Evolutionary conservation across 129 eudicot species (phyloP).

Genomic region (Pittosporum tobira): DNA sequence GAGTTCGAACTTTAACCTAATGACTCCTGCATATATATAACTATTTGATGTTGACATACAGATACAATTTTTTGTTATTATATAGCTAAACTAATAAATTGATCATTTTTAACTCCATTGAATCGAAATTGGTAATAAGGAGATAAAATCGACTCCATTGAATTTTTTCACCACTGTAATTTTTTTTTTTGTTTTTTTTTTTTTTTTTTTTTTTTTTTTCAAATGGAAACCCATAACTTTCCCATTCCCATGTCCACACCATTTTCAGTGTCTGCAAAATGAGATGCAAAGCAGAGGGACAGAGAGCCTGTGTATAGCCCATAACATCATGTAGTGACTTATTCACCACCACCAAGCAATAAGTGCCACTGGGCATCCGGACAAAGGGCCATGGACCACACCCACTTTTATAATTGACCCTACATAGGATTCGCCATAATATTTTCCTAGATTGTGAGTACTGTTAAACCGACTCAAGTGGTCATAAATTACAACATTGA

Average conservation of each 20-base stretch:
- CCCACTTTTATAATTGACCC: not conserved
- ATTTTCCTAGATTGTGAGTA: constrained; percentile 13
- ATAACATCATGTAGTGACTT: constrained; percentile 10
- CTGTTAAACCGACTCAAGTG: constrained; percentile 4
- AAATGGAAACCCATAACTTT: constrained; percentile 18
- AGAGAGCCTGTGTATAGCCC: not conserved
- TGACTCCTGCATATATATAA: too few species aligned
- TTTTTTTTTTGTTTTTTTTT: too few species aligned
- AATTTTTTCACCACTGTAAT: not conserved
- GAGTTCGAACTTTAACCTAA: too few species aligned
- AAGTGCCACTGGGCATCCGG: constrained; percentile 10
- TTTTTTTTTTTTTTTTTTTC: not conserved
- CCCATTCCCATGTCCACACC: not conserved
- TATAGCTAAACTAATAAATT: too few species aligned
- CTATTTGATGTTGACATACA: too few species aligned
- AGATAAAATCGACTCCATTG: not conserved
- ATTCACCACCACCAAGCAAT: constrained; percentile 8
- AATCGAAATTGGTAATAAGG: too few species aligned
- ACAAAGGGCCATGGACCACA: constrained; percentile 8
- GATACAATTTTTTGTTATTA: too few species aligned
- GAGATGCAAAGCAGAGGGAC: constrained; percentile 3
- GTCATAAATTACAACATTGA: not conserved
- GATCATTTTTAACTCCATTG: too few species aligned
- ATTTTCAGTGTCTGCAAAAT: not conserved
- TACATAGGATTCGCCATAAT: not conserved